Conservation (phyloP, 148 eudicot genomes). For the Chenopodium quinoa region DNA sequence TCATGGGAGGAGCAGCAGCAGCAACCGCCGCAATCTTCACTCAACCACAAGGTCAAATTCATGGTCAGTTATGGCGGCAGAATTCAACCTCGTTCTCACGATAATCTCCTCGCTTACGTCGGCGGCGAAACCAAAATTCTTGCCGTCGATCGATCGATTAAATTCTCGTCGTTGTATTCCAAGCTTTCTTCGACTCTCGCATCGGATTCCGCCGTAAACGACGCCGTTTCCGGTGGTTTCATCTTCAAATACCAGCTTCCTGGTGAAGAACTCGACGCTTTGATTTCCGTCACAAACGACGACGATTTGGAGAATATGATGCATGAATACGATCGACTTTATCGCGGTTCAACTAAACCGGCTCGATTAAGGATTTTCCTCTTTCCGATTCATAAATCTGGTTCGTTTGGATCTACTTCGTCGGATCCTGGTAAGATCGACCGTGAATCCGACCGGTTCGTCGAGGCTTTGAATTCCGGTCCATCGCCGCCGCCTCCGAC, state of each 20-base stretch:
- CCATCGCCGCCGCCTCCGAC: conserved; percentile 31
- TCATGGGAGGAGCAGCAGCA: conserved; percentile 41
- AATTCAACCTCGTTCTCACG: conserved; percentile 74
- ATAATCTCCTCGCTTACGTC: conserved; percentile 63
- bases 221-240: not conserved
- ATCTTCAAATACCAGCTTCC: conserved; percentile 83
- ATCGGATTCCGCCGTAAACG: not conserved
- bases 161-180: conserved; percentile 34
- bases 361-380: conserved; percentile 64
- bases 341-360: conserved; percentile 55
- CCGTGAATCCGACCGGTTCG: conserved; percentile 44
- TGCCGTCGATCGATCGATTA: conserved; percentile 54
- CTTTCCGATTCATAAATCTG: conserved; percentile 27
- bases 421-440: conserved; percentile 38
- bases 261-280: conserved; percentile 80
- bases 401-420: conserved; percentile 29
- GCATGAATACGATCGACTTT: conserved; percentile 77
- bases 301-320: conserved; percentile 91
- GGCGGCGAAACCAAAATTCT: conserved; percentile 90
- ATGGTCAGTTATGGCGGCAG: conserved; percentile 83
- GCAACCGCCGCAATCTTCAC: not conserved
- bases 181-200: conserved; percentile 42
- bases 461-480: conserved; percentile 53
- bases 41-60: conserved; percentile 57
- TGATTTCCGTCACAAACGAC: conserved; percentile 84